Base-by-base conservation (phyloP, 257 asterid species). In the Solanum sejunctum region DNA sequence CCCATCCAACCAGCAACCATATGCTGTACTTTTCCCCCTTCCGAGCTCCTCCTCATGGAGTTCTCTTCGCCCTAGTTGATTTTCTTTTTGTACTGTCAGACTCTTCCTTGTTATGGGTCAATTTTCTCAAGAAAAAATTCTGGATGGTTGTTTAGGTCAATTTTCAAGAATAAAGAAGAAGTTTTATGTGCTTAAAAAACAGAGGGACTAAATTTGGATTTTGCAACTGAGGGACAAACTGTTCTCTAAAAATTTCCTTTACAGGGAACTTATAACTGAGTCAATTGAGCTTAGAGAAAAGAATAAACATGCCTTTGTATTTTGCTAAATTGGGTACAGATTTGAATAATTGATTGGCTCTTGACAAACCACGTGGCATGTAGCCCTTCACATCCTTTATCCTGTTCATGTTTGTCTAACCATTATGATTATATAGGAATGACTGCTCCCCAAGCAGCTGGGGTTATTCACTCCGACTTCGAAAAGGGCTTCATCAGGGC, bases 371-470 rank as follows among this genome's bases (percentile, higher is more conserved):
- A 15, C 11, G 6, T 52, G 64, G 64, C 26, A 77, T 51, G 28
- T 77, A 52, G 9, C 61, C 49, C 82, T 77, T 77, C 26, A 77
- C 82, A 52, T 77, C 64, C 64, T 77, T 75, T 77, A 20, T 83
- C 47, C 77, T 83, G 47, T 89, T 82, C 84, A 70, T 69, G 57
- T 57, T 60, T 47, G 20, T 84, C 82, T 57, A 47, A 64, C 45
- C 64, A 60, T 63, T 77, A 84, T 81, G 72, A 17, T 47, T 88
- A 28, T 82, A 88, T 86, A 95, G 99, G 99, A 84, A 95, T 95
- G 98, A 96, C 99, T 82, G 99, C 98, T 81, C 99, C 99, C 84
- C 96, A 96, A 92, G 98, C 99, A 57, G 99, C 99, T 89, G 99
- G 99, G 55, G 98, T 97, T 61, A 97, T 97, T 88, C 98, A 97